Conservation (phyloP, 768 basidiomycete genomes). For the Multifurca ochricompacta region DNA sequence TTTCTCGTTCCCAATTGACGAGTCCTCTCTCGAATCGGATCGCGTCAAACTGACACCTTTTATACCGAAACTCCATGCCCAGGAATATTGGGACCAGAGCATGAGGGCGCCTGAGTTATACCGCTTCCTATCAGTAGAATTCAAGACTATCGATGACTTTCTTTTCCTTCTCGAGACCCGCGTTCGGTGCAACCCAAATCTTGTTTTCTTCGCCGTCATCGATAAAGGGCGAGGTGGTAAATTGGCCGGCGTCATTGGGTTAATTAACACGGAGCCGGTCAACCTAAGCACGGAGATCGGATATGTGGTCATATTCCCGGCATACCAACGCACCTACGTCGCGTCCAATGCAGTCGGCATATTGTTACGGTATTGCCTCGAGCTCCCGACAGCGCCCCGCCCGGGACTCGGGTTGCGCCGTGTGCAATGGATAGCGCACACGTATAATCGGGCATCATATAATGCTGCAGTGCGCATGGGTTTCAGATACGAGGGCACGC, state of each 20-base stretch:
- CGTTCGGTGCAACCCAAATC: constrained; percentile 18
- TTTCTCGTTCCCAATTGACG: constrained; percentile 30
- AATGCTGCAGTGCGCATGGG: constrained; percentile 38
- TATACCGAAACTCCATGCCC: constrained; percentile 31
- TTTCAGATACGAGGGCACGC: constrained; percentile 35
- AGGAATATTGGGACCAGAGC: constrained; percentile 25
- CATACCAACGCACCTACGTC: constrained; percentile 15
- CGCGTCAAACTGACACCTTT: constrained; percentile 35
- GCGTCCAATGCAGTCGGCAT: constrained; percentile 29
- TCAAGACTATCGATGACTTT: constrained; percentile 21
- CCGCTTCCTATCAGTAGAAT: constrained; percentile 29
- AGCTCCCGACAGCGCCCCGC: constrained; percentile 21
- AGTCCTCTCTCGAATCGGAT: constrained; percentile 27
- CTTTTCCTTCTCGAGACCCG: constrained; percentile 22
- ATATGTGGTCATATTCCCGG: constrained; percentile 2
- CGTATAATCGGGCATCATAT: constrained; percentile 32
- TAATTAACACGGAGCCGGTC: constrained; percentile 22
- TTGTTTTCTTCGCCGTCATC: constrained; percentile 31
- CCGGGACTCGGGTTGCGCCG: constrained; percentile 36
- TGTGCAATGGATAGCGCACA: constrained; percentile 38
- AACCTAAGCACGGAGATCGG: constrained; percentile 6
- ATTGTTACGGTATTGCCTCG: constrained; percentile 35
- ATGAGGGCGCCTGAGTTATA: constrained; percentile 24
- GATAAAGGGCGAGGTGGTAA: constrained; percentile 32
- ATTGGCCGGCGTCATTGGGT: constrained; percentile 33